phyloP scores from a whole-genome alignment of 371 early-diverging fungal genomes.

The Zopfochytrium polystomum region DNA sequence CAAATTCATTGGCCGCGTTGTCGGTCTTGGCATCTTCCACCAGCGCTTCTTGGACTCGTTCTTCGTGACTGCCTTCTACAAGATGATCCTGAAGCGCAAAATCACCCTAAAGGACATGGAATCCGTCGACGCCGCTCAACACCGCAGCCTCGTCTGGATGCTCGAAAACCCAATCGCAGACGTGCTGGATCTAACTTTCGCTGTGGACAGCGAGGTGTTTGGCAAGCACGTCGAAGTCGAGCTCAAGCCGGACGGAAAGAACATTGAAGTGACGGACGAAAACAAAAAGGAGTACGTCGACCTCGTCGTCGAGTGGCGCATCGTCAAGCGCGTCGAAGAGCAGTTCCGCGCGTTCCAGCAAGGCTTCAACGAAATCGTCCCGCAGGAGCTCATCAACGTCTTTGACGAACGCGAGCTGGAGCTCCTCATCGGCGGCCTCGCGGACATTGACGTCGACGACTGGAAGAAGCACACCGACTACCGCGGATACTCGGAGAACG shows the following conservation, averaged over 20 bases:
- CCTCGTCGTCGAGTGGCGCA: constrained; percentile 80
- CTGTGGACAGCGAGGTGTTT: constrained; percentile 89
- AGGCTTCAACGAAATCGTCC: constrained; percentile 96
- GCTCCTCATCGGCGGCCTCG: constrained; percentile 96
- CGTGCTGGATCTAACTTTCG: constrained; percentile 85
- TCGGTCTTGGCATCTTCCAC: constrained; percentile 96
- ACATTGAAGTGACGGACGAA: constrained; percentile 94
- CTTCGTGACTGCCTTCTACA: constrained; percentile 94
- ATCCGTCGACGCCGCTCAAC: constrained; percentile 90
- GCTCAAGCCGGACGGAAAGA: constrained; percentile 82
- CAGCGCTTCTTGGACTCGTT: constrained; percentile 94
- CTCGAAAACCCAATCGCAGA: constrained; percentile 89
- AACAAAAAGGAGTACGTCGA: no score
- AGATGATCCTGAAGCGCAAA: constrained; percentile 88
- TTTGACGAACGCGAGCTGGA: no score
- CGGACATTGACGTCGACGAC: constrained; percentile 98
- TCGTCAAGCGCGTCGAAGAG: no score
- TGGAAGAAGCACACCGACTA: constrained; percentile 99
- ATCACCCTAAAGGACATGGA: constrained; percentile 90
- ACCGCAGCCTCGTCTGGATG: constrained; percentile 90
- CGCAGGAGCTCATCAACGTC: no score
- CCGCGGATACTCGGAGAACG: constrained; percentile 91
- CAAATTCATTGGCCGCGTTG: constrained; percentile 95
- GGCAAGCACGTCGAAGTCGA: constrained; percentile 88
- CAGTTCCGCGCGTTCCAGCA: constrained; percentile 91